Evolutionary conservation across 306 rosid genomes (phyloP), one percentile per base, ranked within the genome.

Genomic region (Elaeagnus macrophylla): DNA sequence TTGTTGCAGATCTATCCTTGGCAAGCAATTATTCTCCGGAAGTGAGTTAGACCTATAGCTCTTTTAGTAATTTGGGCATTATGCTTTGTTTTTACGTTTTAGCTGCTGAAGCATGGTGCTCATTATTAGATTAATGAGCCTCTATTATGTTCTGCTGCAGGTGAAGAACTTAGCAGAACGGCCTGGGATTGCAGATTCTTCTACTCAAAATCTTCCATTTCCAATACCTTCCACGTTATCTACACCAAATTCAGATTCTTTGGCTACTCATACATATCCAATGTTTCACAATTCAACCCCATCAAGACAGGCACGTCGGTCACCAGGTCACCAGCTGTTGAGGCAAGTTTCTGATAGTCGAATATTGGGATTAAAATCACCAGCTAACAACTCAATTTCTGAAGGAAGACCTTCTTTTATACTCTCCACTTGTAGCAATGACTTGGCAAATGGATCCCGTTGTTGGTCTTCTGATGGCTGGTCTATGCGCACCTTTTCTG

Each of bases 391-490:
- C 48, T 54, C 69, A 62, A 68, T 65, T 48, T 66, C 88, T 39
- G 95, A 89, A 78, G 94, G 81, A 71, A 86, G 68, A 75, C 72
- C 75, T 38, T 25, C 32, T 25, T 25, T 25, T 25, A 67, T 20
- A 47, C 69, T 63, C 51, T 84, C 86, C 37, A 62, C 82, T 7
- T 76, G 80, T 72, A 71, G 85, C 82, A 86, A 78, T 61, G 91
- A 79, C 66, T 78, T 78, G 17, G 39, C 72, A 37, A 69, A 71
- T 75, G 76, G 68, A 37, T 81, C 94, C 55, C 70, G 45, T 42
- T 81, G 79, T 55, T 90, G 81, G 19, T 86, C 95, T 54, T 86
- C 91, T 39, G 94, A 83, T 66, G 72, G 88, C 70, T 90, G 97
- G 86, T 90, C 95, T 60, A 67, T 83, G 77, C 73, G 81, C 78